Evolutionary conservation across 139 green algal genomes (phyloP).

Genomic region (Trebouxia sp.): DNA sequence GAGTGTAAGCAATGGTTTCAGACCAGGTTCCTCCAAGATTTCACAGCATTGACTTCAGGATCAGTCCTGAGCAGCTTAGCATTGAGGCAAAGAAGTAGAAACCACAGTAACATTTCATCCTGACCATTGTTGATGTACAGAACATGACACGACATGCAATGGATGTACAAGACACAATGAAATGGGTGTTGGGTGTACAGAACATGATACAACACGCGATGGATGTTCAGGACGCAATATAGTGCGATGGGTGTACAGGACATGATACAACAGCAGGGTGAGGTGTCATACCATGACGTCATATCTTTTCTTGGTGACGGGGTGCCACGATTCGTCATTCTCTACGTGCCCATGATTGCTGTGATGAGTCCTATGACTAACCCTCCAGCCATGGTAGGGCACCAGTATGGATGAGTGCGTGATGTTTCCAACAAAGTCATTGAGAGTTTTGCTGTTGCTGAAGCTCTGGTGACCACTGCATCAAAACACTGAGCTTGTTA

Average conservation of each 20-base stretch:
- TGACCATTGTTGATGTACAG: too few relatives aligned
- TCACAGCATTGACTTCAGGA: too few relatives aligned
- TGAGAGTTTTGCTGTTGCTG: constrained; percentile 87
- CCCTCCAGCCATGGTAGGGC: constrained; percentile 94
- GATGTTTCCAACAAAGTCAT: constrained; percentile 93
- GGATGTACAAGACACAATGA: too few relatives aligned
- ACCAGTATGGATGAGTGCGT: constrained; percentile 92
- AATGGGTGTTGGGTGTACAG: too few relatives aligned
- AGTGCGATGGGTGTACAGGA: too few relatives aligned
- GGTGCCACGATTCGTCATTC: constrained; percentile 96
- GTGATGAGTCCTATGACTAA: constrained; percentile 93
- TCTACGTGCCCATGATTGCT: constrained; percentile 94
- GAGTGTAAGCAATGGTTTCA: too few relatives aligned
- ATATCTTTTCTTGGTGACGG: constrained; percentile 66
- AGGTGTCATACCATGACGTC: constrained; percentile 52
- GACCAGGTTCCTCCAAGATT: too few relatives aligned
- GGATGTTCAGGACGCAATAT: neutral
- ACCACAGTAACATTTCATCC: too few relatives aligned
- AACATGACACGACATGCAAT: too few relatives aligned
- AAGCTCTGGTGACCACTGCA: constrained; percentile 92
- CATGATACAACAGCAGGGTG: neutral
- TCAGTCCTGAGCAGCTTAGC: too few relatives aligned
- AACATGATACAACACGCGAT: too few relatives aligned
- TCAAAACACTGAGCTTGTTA: neutral
- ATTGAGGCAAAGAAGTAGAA: too few relatives aligned